phyloP scores from a whole-genome alignment of 2,329 filamentous ascomycete species.

The Knufia fluminis region DNA sequence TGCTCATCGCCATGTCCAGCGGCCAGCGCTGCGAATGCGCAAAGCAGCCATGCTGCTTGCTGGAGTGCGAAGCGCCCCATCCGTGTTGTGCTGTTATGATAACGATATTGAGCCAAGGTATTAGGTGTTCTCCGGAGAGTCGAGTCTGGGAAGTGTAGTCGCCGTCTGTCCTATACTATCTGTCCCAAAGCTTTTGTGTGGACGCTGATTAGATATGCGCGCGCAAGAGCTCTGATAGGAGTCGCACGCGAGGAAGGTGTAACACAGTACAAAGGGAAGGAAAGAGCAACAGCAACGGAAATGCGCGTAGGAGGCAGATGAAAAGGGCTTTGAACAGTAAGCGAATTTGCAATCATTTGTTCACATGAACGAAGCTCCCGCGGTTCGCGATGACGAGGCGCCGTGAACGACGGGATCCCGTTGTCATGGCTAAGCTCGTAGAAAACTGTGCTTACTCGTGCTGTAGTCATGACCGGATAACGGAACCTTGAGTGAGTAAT shows the following conservation, averaged over 20 bases:
- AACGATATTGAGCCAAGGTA: background rate
- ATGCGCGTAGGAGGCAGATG: too few relatives aligned
- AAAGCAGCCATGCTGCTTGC: slow-evolving; percentile 21
- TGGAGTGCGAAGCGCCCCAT: slow-evolving; percentile 15
- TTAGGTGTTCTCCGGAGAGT: too few relatives aligned
- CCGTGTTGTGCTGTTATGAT: background rate
- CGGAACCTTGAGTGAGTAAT: background rate
- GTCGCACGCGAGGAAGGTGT: slow-evolving; percentile 5
- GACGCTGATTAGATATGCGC: background rate
- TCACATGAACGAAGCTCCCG: too few relatives aligned
- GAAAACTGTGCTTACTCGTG: background rate
- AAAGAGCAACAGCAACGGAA: too few relatives aligned
- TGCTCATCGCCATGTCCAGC: slow-evolving; percentile 19
- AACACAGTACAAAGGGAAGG: background rate
- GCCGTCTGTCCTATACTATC: background rate
- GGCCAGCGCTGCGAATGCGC: slow-evolving; percentile 12
- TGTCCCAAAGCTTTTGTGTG: background rate
- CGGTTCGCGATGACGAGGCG: background rate
- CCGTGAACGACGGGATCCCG: background rate
- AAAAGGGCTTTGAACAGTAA: too few relatives aligned
- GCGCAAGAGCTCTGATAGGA: slow-evolving; percentile 21
- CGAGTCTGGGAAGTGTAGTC: too few relatives aligned
- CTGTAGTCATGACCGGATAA: background rate
- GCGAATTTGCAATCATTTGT: too few relatives aligned
- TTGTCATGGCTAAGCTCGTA: background rate